These are phyloP conservation scores for Linum usitatissimum DNA, from an alignment of 345 rosid genomes.

Conservation along the genomic window DNA sequence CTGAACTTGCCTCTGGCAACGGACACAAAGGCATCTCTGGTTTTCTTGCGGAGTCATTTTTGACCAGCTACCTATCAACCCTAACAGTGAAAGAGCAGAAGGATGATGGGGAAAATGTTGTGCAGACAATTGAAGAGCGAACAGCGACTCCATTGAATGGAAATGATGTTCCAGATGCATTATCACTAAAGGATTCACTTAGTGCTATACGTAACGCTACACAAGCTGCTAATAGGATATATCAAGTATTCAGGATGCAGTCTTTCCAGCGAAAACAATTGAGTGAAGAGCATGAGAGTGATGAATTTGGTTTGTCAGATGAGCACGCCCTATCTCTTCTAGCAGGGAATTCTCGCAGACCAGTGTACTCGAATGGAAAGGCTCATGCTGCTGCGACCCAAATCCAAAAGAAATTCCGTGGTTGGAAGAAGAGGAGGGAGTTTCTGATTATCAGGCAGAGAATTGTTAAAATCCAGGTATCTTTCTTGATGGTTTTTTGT, in stretches of 20 bases:
- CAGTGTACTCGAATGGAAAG: slow-evolving; percentile 30
- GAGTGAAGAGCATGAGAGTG: slow-evolving; percentile 31
- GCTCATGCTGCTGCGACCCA: slow-evolving; percentile 64
- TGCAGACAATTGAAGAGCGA: slow-evolving; percentile 56
- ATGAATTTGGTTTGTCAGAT: slow-evolving; percentile 31
- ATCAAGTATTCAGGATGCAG: slow-evolving; percentile 76
- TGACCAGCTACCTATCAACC: slow-evolving; percentile 52
- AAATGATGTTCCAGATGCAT: slow-evolving; percentile 43
- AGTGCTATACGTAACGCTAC: slow-evolving; percentile 83
- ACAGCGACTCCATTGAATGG: slow-evolving; percentile 44
- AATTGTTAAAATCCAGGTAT: slow-evolving; percentile 85
- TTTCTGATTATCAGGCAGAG: slow-evolving; percentile 69
- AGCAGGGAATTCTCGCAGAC: slow-evolving; percentile 35
- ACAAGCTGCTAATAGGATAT: slow-evolving; percentile 81
- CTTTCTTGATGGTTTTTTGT: neutral
- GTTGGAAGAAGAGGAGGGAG: slow-evolving; percentile 83
- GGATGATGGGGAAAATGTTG: slow-evolving; percentile 39
- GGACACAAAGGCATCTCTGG: slow-evolving; percentile 94
- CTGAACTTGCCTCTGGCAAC: slow-evolving; percentile 78
- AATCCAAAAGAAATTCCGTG: slow-evolving; percentile 82
- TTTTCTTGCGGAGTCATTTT: slow-evolving; percentile 77
- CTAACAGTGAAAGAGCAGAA: slow-evolving; percentile 51
- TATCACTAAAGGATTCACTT: slow-evolving; percentile 76
- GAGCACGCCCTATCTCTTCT: slow-evolving; percentile 46
- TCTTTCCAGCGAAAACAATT: slow-evolving; percentile 71